Percentiles rank a stretch among this genome's conserved stretches.
These are phyloP conservation scores for Penicillium angulare DNA, from an alignment of 495 filamentous ascomycete genomes.

Conservation along the genomic window DNA sequence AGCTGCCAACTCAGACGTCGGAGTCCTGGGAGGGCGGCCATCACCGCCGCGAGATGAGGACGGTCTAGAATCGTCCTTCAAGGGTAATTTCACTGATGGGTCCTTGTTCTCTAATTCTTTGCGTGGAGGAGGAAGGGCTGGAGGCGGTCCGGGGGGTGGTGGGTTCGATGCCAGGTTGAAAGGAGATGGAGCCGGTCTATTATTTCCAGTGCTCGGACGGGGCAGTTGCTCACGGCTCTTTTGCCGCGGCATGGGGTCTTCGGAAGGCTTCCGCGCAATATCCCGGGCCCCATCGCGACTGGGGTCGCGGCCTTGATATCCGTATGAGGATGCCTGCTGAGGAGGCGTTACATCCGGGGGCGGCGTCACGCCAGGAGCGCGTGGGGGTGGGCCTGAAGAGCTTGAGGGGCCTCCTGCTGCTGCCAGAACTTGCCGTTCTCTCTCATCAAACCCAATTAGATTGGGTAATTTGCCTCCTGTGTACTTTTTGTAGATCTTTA, in stretches of 20 bases:
- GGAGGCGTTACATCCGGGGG: constrained; percentile 38
- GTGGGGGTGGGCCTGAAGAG: constrained; percentile 32
- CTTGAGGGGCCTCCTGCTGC: constrained; percentile 48
- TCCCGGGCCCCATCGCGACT: constrained; percentile 40
- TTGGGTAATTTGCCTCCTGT: constrained; percentile 81
- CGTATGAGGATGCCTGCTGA: constrained; percentile 28
- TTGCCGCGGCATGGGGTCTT: constrained; percentile 43
- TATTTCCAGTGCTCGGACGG: constrained; percentile 39
- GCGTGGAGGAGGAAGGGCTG: constrained; percentile 13
- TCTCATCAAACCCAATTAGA: constrained; percentile 76
- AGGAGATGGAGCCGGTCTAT: constrained; percentile 22
- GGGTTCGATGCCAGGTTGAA: constrained; percentile 26
- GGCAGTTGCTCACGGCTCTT: constrained; percentile 47
- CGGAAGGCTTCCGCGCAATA: constrained; percentile 34
- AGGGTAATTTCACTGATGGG: constrained; percentile 16
- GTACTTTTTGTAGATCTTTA: constrained; percentile 96
- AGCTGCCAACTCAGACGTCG: constrained; percentile 8
- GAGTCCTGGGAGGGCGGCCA: constrained; percentile 16
- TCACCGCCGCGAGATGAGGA: constrained; percentile 33
- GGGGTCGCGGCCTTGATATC: constrained; percentile 29
- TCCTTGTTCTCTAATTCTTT: constrained; percentile 28
- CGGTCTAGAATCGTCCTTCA: constrained; percentile 21
- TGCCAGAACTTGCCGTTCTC: constrained; percentile 69
- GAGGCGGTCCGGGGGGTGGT: constrained; percentile 14
- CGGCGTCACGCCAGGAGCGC: constrained; percentile 24